Conservation (phyloP, 164 flowering plant species). For the Vitis rotundifolia region DNA sequence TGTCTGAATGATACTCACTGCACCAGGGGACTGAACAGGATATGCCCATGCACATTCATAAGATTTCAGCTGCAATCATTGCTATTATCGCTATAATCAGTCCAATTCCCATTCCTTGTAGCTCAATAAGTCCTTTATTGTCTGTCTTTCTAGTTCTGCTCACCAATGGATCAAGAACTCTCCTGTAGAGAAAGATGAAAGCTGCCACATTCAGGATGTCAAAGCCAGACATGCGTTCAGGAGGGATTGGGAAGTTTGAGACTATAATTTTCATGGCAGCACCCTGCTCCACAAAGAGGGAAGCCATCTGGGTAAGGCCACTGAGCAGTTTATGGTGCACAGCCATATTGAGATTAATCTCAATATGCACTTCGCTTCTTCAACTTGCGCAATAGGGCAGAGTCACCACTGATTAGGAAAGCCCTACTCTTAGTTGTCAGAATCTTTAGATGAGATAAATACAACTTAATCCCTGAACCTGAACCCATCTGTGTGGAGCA, state of each 20-base stretch:
- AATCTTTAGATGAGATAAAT: constrained; percentile 45
- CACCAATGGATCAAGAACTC: constrained; percentile 66
- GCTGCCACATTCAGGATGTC: constrained; percentile 82
- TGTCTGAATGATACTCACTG: no score
- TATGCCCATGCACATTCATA: no score
- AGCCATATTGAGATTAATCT: constrained; percentile 90
- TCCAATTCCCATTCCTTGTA: constrained; percentile 90
- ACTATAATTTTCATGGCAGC: constrained; percentile 78
- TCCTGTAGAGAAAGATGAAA: constrained; percentile 69
- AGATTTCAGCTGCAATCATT: constrained; percentile 80
- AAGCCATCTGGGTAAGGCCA: constrained; percentile 96
- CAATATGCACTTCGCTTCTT: constrained; percentile 89
- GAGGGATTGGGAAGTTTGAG: constrained; percentile 63
- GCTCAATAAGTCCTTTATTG: constrained; percentile 68
- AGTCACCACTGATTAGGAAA: no score
- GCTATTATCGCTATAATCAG: constrained; percentile 76
- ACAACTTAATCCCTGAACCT: constrained; percentile 92
- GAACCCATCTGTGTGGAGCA: constrained; percentile 77
- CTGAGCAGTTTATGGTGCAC: constrained; percentile 90
- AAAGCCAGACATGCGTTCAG: constrained; percentile 97
- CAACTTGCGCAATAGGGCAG: no score
- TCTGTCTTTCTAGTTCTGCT: constrained; percentile 39
- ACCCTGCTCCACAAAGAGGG: constrained; percentile 93
- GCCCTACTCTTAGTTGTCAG: constrained; percentile 28
- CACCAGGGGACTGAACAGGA: no score